Evolutionary conservation across 2,329 filamentous ascomycete species (phyloP).

Genomic region (Coniosporium tulheliwenetii): DNA sequence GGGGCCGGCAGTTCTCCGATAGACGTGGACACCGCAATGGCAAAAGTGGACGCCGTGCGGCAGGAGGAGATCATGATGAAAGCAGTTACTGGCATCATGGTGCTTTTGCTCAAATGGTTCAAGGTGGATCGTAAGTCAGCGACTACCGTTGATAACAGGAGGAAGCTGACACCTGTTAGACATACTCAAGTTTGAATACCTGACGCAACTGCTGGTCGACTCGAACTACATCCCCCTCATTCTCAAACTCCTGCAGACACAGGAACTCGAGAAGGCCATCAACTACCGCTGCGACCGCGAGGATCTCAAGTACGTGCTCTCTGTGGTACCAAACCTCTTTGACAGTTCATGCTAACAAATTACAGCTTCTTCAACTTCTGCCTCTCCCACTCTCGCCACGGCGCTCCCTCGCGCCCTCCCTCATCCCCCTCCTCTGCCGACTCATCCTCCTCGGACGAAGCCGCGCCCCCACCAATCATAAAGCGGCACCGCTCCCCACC

Average conservation of each 20-base stretch:
- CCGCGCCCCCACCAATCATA: conserved; percentile 67
- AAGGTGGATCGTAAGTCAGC: conserved; percentile 67
- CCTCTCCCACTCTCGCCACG: conserved; percentile 52
- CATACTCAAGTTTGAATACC: conserved; percentile 86
- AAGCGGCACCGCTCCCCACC: conserved; percentile 35
- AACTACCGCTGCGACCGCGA: conserved; percentile 72
- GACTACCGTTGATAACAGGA: background rate
- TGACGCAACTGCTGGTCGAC: conserved; percentile 84
- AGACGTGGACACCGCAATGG: conserved; percentile 21
- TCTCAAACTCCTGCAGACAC: conserved; percentile 83
- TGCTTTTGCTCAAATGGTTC: conserved; percentile 91
- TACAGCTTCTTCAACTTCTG: conserved; percentile 82
- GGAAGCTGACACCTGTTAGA: conserved; percentile 36
- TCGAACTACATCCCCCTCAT: conserved; percentile 90
- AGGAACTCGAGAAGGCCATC: conserved; percentile 81
- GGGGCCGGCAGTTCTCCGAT: no score
- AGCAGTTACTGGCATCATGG: conserved; percentile 74
- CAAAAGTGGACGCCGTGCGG: conserved; percentile 69
- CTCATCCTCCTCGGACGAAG: conserved; percentile 42
- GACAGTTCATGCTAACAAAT: conserved; percentile 7
- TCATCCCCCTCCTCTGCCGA: conserved; percentile 19
- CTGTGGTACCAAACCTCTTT: conserved; percentile 5
- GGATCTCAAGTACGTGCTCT: conserved; percentile 53
- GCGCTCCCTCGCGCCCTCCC: conserved; percentile 12
- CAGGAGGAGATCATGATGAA: conserved; percentile 80